phyloP scores from a whole-genome alignment of 176 grass and related monocot genomes.

The Coix lacrymajobi region DNA sequence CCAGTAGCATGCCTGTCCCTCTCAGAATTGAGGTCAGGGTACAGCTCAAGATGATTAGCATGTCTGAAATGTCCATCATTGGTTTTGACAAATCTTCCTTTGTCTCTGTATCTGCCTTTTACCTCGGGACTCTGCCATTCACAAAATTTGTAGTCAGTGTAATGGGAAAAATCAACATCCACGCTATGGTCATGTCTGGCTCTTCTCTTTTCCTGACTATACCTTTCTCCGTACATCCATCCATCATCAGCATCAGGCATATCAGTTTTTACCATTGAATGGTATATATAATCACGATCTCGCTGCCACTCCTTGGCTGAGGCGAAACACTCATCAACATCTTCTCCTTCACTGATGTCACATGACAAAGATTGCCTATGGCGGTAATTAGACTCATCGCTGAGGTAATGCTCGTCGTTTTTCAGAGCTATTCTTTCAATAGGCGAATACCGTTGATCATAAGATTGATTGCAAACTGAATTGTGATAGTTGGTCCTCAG shows the following conservation, averaged over 20 bases:
- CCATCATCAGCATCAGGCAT: slow-evolving; percentile 20
- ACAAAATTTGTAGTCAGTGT: slow-evolving; percentile 18
- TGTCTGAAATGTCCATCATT: slow-evolving; percentile 23
- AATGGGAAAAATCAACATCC: slow-evolving; percentile 28
- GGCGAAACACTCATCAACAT: slow-evolving; percentile 13
- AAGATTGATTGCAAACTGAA: slow-evolving; percentile 9
- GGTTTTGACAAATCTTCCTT: slow-evolving; percentile 21
- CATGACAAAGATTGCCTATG: not conserved
- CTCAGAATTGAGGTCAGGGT: slow-evolving; percentile 26
- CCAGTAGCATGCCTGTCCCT: slow-evolving; percentile 29
- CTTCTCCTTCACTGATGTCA: slow-evolving; percentile 32
- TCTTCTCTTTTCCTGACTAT: slow-evolving; percentile 31
- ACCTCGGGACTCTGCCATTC: slow-evolving; percentile 21
- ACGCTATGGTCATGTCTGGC: not conserved
- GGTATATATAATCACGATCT: not conserved
- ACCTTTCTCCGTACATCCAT: slow-evolving; percentile 26
- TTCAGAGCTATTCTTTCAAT: slow-evolving; percentile 17
- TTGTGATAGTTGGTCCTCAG: slow-evolving; percentile 12
- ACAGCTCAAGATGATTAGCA: slow-evolving; percentile 18
- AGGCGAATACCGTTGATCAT: slow-evolving; percentile 16
- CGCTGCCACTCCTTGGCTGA: slow-evolving; percentile 17
- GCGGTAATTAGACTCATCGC: not conserved
- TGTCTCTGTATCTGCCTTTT: slow-evolving; percentile 27
- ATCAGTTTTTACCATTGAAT: slow-evolving; percentile 33
- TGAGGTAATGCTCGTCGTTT: slow-evolving; percentile 15